These are phyloP conservation scores for Trichoderma atroviride DNA, from an alignment of 2,329 filamentous ascomycete genomes.

Conservation along the genomic window DNA sequence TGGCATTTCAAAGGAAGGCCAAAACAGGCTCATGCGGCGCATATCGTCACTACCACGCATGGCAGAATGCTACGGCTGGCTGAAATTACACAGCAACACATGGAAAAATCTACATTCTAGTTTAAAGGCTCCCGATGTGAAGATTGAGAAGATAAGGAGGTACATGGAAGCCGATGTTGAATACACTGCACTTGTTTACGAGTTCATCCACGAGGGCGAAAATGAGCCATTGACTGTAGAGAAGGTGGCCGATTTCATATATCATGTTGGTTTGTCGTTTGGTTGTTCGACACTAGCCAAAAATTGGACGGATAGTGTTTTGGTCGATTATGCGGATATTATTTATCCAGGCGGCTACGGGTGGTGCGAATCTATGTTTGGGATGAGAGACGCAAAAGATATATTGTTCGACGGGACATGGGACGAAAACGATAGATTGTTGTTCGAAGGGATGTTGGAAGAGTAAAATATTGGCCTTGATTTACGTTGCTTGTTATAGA, in stretches of 20 bases:
- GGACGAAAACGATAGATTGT: too few relatives aligned
- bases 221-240: background rate
- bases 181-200: background rate
- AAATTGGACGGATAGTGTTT: background rate
- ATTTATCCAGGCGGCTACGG: background rate
- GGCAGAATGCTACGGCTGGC: background rate
- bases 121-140: background rate
- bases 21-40: background rate
- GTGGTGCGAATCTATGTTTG: background rate
- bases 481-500: too few relatives aligned
- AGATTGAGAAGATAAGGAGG: background rate
- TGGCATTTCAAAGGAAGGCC: background rate
- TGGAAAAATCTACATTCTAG: background rate
- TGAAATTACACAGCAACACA: background rate
- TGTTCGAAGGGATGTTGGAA: background rate
- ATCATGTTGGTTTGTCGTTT: background rate
- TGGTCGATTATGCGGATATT: background rate
- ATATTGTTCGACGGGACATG: background rate
- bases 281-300: background rate
- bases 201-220: background rate
- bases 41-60: background rate
- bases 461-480: background rate
- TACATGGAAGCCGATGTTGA: background rate
- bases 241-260: background rate
- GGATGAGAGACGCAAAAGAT: background rate